phyloP scores from a whole-genome alignment of 2,329 filamentous ascomycete species.

The Pseudogymnoascus sp. region DNA sequence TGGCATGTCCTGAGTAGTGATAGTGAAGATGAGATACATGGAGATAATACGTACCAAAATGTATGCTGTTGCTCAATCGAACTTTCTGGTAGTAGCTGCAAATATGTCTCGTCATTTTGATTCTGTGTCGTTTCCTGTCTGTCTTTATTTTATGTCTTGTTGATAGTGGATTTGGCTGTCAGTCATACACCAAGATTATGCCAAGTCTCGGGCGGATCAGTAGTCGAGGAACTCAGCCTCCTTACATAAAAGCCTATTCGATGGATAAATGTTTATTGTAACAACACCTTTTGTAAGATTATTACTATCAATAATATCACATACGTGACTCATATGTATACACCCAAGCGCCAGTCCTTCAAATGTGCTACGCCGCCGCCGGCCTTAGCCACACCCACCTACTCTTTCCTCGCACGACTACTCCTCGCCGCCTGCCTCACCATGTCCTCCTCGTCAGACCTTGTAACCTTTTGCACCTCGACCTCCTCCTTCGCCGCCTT shows the following conservation, averaged over 20 bases:
- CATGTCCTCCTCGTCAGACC: slow-evolving; percentile 17
- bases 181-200: neutral
- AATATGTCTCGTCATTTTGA: neutral
- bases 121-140: too few species aligned
- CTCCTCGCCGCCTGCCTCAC: slow-evolving; percentile 14
- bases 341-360: neutral
- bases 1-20: neutral
- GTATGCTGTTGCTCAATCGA: neutral
- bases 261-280: neutral
- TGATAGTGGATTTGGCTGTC: neutral
- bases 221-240: neutral
- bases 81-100: neutral
- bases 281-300: neutral
- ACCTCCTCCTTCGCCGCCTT: slow-evolving; percentile 13
- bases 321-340: neutral
- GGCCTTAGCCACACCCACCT: neutral
- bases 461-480: slow-evolving; percentile 12
- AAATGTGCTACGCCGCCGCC: neutral
- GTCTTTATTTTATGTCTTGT: neutral
- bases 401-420: neutral
- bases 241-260: neutral
- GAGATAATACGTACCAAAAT: neutral
- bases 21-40: neutral
- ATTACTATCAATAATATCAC: neutral
- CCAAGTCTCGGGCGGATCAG: neutral